Percentiles rank a stretch among this genome's conserved stretches.
Evolutionary conservation across 805 yeast genomes (phyloP).

Genomic region (Ogataea angusta): DNA sequence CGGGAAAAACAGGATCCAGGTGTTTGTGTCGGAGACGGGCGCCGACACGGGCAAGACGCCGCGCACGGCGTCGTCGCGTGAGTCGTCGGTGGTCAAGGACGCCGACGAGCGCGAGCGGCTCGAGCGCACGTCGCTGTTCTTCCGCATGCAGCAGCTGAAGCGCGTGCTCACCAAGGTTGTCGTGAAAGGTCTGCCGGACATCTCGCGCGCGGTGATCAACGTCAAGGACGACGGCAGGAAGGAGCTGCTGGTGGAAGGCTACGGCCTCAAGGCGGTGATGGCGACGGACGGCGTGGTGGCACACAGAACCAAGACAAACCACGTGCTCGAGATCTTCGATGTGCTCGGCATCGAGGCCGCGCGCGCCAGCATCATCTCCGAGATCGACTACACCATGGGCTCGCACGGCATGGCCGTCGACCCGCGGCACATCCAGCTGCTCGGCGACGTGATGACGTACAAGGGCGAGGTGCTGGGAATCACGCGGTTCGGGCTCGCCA

Average conservation of each 20-base stretch:
- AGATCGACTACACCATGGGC: conserved; percentile 96
- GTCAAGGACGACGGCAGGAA: conserved; percentile 81
- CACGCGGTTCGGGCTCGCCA: conserved; percentile 95
- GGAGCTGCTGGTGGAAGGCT: conserved; percentile 95
- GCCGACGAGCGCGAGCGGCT: conserved; percentile 35
- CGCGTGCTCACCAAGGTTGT: conserved; percentile 83
- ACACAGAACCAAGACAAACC: conserved; percentile 82
- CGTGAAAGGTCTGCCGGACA: conserved; percentile 89
- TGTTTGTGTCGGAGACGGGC: conserved; percentile 50
- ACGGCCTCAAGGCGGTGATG: conserved; percentile 95
- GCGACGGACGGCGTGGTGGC: conserved; percentile 96
- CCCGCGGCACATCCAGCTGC: conserved; percentile 96
- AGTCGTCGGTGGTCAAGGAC: conserved; percentile 30
- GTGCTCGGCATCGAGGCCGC: conserved; percentile 99
- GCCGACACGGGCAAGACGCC: conserved; percentile 41
- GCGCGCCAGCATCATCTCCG: conserved; percentile 84
- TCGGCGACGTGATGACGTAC: conserved; percentile 98
- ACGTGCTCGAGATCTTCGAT: conserved; percentile 80
- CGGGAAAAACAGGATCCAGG: conserved; percentile 64
- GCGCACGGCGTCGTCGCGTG: conserved; percentile 37
- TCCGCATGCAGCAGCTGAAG: conserved; percentile 84
- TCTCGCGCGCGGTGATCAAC: conserved; percentile 94
- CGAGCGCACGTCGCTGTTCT: conserved; percentile 58
- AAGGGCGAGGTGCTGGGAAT: conserved; percentile 98
- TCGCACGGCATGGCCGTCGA: conserved; percentile 99